A percentile compares a stretch with the other conserved stretches of the same genome.
Conservation (phyloP, 2,329 filamentous ascomycete species). For the Penicillium sp. region DNA sequence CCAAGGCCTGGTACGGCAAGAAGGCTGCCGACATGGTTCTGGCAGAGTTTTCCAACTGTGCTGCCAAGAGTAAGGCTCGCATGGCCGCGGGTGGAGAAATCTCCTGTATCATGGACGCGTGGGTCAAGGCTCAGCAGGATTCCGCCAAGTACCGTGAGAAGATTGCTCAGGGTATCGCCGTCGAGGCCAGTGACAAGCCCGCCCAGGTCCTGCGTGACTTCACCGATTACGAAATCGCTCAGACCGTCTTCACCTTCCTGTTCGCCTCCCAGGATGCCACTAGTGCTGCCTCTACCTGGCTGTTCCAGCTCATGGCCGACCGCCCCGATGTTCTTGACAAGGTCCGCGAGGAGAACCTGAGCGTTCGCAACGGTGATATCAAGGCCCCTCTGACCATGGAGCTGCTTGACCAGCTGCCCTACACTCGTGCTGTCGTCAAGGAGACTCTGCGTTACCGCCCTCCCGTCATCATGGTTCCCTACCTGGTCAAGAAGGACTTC, state of each 20-base stretch:
- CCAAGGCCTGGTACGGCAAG: slow-evolving; percentile 95
- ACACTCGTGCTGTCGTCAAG: slow-evolving; percentile 83
- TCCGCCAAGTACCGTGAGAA: slow-evolving; percentile 74
- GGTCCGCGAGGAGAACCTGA: slow-evolving; percentile 86
- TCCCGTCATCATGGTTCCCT: slow-evolving; percentile 94
- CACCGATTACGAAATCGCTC: slow-evolving; percentile 79
- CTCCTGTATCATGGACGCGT: slow-evolving; percentile 90
- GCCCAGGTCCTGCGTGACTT: slow-evolving; percentile 74
- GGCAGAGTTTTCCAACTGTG: slow-evolving; percentile 78
- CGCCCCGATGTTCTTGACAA: slow-evolving; percentile 94
- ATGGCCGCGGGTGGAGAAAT: slow-evolving; percentile 81
- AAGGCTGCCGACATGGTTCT: slow-evolving; percentile 89
- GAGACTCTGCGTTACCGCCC: slow-evolving; percentile 89
- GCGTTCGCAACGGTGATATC: slow-evolving; percentile 64
- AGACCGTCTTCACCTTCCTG: slow-evolving; percentile 90
- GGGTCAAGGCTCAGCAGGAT: slow-evolving; percentile 80
- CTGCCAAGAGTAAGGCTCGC: slow-evolving; percentile 82
- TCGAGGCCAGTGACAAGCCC: slow-evolving; percentile 69
- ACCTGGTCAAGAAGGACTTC: slow-evolving; percentile 88
- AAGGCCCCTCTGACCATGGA: slow-evolving; percentile 67
- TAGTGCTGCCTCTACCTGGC: slow-evolving; percentile 83
- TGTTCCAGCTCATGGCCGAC: slow-evolving; percentile 90
- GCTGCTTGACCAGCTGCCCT: slow-evolving; percentile 75
- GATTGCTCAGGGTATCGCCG: slow-evolving; percentile 60
- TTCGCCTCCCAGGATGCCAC: slow-evolving; percentile 97